Evolutionary conservation across 2,329 filamentous ascomycete genomes (phyloP).

Genomic region (Plectosphaerella cucumerina): DNA sequence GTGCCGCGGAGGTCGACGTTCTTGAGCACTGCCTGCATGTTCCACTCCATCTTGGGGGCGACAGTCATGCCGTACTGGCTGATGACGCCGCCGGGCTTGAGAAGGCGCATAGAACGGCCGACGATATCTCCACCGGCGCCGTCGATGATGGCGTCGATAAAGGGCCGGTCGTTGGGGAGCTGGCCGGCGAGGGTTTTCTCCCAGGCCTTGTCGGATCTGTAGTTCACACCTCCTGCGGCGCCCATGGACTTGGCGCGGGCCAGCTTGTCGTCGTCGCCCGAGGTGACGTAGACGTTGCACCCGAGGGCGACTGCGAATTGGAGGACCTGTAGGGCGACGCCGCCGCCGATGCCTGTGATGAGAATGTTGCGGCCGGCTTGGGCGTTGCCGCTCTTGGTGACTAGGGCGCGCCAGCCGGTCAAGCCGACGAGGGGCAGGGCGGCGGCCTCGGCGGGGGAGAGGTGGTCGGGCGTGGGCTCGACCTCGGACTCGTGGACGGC

Average conservation of each 20-base stretch:
- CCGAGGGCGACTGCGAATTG: constrained; percentile 74
- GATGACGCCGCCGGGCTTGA: constrained; percentile 83
- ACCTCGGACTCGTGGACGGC: constrained; percentile 67
- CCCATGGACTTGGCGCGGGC: constrained; percentile 67
- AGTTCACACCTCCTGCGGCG: constrained; percentile 76
- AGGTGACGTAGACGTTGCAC: constrained; percentile 77
- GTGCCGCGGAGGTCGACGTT: constrained; percentile 83
- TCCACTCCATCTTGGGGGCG: constrained; percentile 78
- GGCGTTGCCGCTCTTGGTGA: constrained; percentile 69
- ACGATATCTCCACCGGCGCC: constrained; percentile 86
- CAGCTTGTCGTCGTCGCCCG: constrained; percentile 71
- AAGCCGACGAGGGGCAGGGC: constrained; percentile 81
- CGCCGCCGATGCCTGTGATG: constrained; percentile 88
- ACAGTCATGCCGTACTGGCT: constrained; percentile 89
- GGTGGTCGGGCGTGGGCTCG: constrained; percentile 69
- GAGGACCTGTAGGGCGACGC: constrained; percentile 78
- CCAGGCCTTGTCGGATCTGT: constrained; percentile 70
- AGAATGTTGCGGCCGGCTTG: constrained; percentile 68
- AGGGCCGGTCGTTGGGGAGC: constrained; percentile 62
- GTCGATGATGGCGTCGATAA: constrained; percentile 80
- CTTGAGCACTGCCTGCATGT: constrained; percentile 77
- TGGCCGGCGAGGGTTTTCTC: constrained; percentile 66
- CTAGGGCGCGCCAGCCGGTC: constrained; percentile 82
- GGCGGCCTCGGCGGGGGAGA: constrained; percentile 71
- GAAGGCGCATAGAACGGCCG: constrained; percentile 58